Percentiles rank a stretch among this genome's conserved stretches.
Evolutionary conservation across 2,329 filamentous ascomycete species (phyloP).

Genomic region (Parastagonospora avenae): DNA sequence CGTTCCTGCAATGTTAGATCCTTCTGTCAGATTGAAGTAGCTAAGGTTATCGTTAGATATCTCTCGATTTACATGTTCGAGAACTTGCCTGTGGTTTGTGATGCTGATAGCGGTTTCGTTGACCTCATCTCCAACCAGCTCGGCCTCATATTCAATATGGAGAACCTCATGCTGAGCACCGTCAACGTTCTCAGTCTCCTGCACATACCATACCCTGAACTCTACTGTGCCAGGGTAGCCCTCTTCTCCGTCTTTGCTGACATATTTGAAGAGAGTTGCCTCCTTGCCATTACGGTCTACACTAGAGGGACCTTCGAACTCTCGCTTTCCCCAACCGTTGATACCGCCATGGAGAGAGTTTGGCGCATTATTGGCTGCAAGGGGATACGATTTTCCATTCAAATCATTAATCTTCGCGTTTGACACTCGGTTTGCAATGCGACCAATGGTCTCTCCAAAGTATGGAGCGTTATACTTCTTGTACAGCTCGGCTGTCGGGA

Average conservation of each 20-base stretch:
- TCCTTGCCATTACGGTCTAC: constrained; percentile 57
- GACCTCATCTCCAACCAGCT: constrained; percentile 72
- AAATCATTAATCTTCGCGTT: constrained; percentile 72
- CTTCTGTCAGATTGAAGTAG: constrained; percentile 70
- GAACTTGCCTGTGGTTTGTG: constrained; percentile 85
- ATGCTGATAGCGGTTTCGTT: constrained; percentile 92
- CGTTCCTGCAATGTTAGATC: constrained; percentile 66
- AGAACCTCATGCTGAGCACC: constrained; percentile 72
- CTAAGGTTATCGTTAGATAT: constrained; percentile 40
- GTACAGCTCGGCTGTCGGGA: constrained; percentile 77
- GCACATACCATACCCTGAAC: constrained; percentile 76
- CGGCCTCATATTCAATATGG: constrained; percentile 87
- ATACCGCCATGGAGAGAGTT: constrained; percentile 66
- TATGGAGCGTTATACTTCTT: constrained; percentile 73
- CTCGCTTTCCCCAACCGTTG: constrained; percentile 79
- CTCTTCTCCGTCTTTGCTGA: constrained; percentile 82
- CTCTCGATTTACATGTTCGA: background rate
- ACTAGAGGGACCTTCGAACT: constrained; percentile 73
- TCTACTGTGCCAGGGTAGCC: constrained; percentile 88
- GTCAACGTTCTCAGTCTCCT: constrained; percentile 67
- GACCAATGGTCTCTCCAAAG: constrained; percentile 94
- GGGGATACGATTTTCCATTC: constrained; percentile 71
- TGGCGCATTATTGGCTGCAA: constrained; percentile 76
- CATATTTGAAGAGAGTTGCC: constrained; percentile 55
- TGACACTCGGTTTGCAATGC: constrained; percentile 78